Conservation (phyloP, 2,329 filamentous ascomycete genomes). For the Aureobasidium musti region DNA sequence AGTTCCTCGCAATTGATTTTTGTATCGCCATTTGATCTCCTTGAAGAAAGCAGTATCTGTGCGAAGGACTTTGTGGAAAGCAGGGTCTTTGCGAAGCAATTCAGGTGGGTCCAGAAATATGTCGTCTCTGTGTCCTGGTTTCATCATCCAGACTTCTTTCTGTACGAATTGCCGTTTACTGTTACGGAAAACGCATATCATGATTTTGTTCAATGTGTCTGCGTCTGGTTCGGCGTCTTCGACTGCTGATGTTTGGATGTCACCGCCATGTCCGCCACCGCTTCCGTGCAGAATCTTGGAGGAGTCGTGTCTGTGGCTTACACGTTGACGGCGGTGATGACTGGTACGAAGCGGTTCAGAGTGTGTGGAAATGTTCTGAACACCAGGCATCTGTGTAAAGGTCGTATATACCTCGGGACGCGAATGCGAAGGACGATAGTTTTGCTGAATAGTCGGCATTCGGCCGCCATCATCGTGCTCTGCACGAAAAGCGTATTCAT, state of each 20-base stretch:
- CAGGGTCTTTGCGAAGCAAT: neutral
- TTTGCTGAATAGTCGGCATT: constrained; percentile 1
- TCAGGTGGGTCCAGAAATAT: neutral
- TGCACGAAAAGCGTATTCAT: neutral
- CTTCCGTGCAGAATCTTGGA: neutral
- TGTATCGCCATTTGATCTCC: neutral
- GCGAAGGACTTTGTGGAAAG: constrained; percentile 1
- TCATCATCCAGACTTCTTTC: constrained; percentile 3
- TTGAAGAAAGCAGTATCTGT: constrained; percentile 11
- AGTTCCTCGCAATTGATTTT: neutral
- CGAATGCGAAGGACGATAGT: neutral
- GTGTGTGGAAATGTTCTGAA: neutral
- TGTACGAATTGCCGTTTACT: constrained; percentile 11
- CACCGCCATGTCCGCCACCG: neutral
- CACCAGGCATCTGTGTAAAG: neutral
- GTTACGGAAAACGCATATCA: constrained; percentile 12
- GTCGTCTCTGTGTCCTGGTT: neutral
- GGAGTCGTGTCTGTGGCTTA: neutral
- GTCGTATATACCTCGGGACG: neutral
- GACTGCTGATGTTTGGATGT: constrained; percentile 10
- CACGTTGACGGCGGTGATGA: neutral
- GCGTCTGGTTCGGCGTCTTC: neutral
- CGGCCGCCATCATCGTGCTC: neutral
- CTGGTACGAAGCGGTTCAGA: neutral
- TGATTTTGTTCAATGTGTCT: constrained; percentile 4